phyloP scores from a whole-genome alignment of 2,329 filamentous ascomycete species.

The Colletotrichum acutatum region DNA sequence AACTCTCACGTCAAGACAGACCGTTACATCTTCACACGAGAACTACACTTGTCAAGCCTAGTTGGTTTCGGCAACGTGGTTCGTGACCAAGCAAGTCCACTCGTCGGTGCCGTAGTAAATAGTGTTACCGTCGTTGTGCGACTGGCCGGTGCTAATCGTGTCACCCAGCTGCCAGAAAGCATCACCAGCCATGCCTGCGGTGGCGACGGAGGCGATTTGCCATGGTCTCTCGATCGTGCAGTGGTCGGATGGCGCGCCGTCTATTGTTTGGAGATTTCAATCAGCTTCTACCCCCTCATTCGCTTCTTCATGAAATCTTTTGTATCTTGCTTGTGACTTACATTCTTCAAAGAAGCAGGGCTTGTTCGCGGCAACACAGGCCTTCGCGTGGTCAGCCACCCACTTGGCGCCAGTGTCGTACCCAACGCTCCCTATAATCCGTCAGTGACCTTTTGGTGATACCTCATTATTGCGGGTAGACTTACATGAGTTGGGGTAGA shows the following conservation, averaged over 20 bases:
- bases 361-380: conserved; percentile 42
- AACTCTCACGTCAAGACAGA: background rate
- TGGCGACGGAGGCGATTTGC: conserved; percentile 45
- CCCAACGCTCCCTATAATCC: conserved; percentile 27
- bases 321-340: conserved; percentile 35
- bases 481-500: conserved; percentile 45
- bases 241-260: conserved; percentile 40
- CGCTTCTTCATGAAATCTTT: background rate
- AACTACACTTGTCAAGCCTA: background rate
- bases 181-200: conserved; percentile 47
- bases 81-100: conserved; percentile 55
- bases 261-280: conserved; percentile 18
- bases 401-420: conserved; percentile 36
- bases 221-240: conserved; percentile 61
- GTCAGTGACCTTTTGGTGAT: background rate
- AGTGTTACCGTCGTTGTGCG: conserved; percentile 56
- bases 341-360: conserved; percentile 48
- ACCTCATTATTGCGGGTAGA: conserved; percentile 32
- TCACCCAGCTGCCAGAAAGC: conserved; percentile 56
- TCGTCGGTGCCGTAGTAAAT: conserved; percentile 55
- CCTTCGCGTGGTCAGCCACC: conserved; percentile 41
- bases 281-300: background rate
- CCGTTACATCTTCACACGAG: background rate
- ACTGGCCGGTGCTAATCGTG: conserved; percentile 51
- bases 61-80: conserved; percentile 48